phyloP scores from a whole-genome alignment of 2,329 filamentous ascomycete species.

The Diaporthe citrichinensis region DNA sequence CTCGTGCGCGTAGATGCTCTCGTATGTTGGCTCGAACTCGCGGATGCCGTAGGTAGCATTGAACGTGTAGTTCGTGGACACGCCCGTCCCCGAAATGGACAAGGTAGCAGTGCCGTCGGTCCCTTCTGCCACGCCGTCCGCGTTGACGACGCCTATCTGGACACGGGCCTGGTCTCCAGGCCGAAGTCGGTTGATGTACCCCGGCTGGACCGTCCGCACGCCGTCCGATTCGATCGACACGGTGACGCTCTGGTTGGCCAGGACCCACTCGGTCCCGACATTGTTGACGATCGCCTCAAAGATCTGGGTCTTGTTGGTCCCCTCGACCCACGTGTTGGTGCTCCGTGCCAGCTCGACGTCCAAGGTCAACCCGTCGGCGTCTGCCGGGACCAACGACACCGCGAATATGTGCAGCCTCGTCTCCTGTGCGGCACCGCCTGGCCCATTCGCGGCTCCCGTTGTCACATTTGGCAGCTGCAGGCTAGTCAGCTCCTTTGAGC shows the following conservation, averaged over 20 bases:
- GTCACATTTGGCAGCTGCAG: constrained; percentile 41
- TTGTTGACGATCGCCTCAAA: constrained; percentile 40
- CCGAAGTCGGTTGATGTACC: constrained; percentile 38
- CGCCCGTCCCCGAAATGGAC: constrained; percentile 29
- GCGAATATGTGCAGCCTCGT: constrained; percentile 41
- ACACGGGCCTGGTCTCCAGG: constrained; percentile 40
- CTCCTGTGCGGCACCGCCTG: constrained; percentile 23
- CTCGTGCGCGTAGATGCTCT: constrained; percentile 55
- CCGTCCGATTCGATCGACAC: constrained; percentile 37
- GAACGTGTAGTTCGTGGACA: constrained; percentile 35
- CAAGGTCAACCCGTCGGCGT: neutral
- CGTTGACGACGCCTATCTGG: constrained; percentile 38
- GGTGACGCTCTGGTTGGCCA: constrained; percentile 39
- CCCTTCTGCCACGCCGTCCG: constrained; percentile 30
- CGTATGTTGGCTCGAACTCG: constrained; percentile 38
- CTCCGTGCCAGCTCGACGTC: constrained; percentile 37
- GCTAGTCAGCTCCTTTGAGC: constrained; percentile 40
- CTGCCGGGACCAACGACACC: constrained; percentile 30
- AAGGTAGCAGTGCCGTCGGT: constrained; percentile 35
- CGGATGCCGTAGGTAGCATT: constrained; percentile 40
- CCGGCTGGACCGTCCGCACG: constrained; percentile 37
- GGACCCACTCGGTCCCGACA: constrained; percentile 36
- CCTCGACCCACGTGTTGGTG: constrained; percentile 40
- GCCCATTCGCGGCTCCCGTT: constrained; percentile 21
- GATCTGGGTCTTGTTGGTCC: constrained; percentile 40